Percentiles rank a stretch among this genome's conserved stretches.
phyloP scores from a whole-genome alignment of 495 filamentous ascomycete species.

The Rhizodiscina lignyota region DNA sequence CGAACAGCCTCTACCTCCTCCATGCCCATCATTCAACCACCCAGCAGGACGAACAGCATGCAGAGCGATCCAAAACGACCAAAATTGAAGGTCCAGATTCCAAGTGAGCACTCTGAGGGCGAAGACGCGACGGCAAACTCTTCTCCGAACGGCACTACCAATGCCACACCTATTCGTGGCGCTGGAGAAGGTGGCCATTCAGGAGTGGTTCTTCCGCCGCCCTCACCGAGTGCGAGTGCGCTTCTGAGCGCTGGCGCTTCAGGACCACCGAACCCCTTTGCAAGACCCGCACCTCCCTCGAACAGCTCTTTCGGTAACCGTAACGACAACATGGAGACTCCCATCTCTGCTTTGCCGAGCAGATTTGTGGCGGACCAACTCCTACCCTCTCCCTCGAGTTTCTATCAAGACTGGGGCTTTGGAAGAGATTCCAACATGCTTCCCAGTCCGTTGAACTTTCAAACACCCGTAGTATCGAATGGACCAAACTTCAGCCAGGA shows the following conservation, averaged over 20 bases:
- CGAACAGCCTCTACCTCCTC: constrained; percentile 17
- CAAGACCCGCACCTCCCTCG: constrained; percentile 55
- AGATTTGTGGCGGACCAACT: constrained; percentile 74
- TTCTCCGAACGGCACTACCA: constrained; percentile 53
- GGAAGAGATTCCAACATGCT: constrained; percentile 61
- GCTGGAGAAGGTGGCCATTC: constrained; percentile 42
- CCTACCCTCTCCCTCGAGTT: constrained; percentile 72
- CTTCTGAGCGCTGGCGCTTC: constrained; percentile 81
- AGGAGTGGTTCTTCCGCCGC: constrained; percentile 75
- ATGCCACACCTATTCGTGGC: constrained; percentile 30
- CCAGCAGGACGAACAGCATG: constrained; percentile 57
- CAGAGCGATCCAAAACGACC: constrained; percentile 47
- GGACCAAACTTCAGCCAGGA: constrained; percentile 24
- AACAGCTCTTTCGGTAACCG: constrained; percentile 35
- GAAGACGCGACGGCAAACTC: constrained; percentile 63
- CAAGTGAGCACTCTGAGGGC: constrained; percentile 72
- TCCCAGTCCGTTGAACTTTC: constrained; percentile 80
- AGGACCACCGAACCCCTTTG: constrained; percentile 91
- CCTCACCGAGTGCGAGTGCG: constrained; percentile 73
- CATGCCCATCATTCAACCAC: constrained; percentile 28
- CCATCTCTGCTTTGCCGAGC: constrained; percentile 90
- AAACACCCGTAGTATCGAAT: constrained; percentile 61
- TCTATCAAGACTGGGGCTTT: constrained; percentile 85
- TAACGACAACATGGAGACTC: constrained; percentile 70
- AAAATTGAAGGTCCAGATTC: constrained; percentile 83